Conservation (phyloP, 805 yeast species). For the Hanseniaspora pseudoguilliermondii region DNA sequence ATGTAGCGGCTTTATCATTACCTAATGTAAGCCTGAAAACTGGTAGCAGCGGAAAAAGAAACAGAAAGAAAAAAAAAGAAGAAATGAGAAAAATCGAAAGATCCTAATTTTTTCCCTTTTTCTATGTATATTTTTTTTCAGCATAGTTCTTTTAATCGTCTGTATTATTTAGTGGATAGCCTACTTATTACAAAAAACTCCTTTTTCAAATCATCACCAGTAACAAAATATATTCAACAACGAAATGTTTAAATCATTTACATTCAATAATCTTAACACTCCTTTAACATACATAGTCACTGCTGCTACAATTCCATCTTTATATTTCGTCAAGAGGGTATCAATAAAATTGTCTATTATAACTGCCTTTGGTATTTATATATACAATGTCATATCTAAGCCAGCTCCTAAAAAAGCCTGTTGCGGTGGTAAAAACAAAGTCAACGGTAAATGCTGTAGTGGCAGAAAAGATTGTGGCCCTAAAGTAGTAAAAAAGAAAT, state of each 20-base stretch:
- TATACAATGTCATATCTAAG: neutral
- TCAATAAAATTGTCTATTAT: slow-evolving; percentile 2
- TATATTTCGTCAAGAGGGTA: neutral
- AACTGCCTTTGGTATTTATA: neutral
- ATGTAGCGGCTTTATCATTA: slow-evolving; percentile 1
- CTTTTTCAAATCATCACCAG: no score
- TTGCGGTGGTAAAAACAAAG: slow-evolving; percentile 11
- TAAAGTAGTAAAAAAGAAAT: neutral
- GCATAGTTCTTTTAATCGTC: no score
- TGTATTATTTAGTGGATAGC: no score
- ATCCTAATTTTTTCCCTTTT: no score
- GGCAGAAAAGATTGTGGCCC: neutral
- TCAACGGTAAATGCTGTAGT: slow-evolving; percentile 10
- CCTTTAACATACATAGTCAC: slow-evolving; percentile 4
- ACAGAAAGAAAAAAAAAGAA: neutral
- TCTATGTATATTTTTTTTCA: no score
- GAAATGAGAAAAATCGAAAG: no score
- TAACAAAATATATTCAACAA: neutral
- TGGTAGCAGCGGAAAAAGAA: neutral
- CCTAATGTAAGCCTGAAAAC: neutral
- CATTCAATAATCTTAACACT: neutral
- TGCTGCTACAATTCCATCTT: neutral
- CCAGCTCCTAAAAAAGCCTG: slow-evolving; percentile 3
- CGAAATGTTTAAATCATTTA: neutral
- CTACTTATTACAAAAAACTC: no score